phyloP scores from a whole-genome alignment of 1,139 yeast genomes.

The Entelexis sorbosivorans region DNA sequence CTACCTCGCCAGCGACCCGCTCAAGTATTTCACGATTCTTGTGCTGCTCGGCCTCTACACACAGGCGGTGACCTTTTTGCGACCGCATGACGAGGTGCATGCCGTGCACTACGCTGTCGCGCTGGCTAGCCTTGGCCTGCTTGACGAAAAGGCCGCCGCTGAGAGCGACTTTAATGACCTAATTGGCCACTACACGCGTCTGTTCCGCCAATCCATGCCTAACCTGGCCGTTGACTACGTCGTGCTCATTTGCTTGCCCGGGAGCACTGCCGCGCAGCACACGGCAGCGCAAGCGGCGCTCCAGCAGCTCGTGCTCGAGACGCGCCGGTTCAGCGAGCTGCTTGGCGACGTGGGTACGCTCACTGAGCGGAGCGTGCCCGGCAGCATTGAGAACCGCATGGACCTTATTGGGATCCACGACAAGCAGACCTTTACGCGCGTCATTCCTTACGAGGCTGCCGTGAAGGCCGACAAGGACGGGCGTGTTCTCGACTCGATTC shows the following conservation, averaged over 20 bases:
- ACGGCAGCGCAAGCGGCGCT: slow-evolving; percentile 62
- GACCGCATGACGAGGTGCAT: slow-evolving; percentile 47
- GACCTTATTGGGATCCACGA: slow-evolving; percentile 50
- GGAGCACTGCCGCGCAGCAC: slow-evolving; percentile 27
- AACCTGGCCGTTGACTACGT: slow-evolving; percentile 83
- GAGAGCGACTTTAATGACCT: slow-evolving; percentile 25
- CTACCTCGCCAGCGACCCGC: slow-evolving; percentile 60
- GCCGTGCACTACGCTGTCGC: slow-evolving; percentile 86
- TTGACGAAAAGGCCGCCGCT: slow-evolving; percentile 35
- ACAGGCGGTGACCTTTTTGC: slow-evolving; percentile 54
- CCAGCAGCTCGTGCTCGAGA: slow-evolving; percentile 71
- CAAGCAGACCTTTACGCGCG: slow-evolving; percentile 45
- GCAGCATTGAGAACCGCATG: slow-evolving; percentile 72
- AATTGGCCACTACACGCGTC: slow-evolving; percentile 48
- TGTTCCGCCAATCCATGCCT: slow-evolving; percentile 78
- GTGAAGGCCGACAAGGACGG: slow-evolving; percentile 87
- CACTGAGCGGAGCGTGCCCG: slow-evolving; percentile 63
- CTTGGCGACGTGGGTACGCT: slow-evolving; percentile 58
- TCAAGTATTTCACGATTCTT: slow-evolving; percentile 62
- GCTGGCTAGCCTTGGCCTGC: slow-evolving; percentile 60
- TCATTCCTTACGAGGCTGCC: slow-evolving; percentile 78
- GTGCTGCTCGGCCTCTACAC: slow-evolving; percentile 73
- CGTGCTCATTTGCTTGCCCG: slow-evolving; percentile 51
- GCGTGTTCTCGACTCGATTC: slow-evolving; percentile 70
- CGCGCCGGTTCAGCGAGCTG: slow-evolving; percentile 70